Evolutionary conservation across 176 grass and related monocot species (phyloP).

Genomic region (Hsuehochloa calcarea): DNA sequence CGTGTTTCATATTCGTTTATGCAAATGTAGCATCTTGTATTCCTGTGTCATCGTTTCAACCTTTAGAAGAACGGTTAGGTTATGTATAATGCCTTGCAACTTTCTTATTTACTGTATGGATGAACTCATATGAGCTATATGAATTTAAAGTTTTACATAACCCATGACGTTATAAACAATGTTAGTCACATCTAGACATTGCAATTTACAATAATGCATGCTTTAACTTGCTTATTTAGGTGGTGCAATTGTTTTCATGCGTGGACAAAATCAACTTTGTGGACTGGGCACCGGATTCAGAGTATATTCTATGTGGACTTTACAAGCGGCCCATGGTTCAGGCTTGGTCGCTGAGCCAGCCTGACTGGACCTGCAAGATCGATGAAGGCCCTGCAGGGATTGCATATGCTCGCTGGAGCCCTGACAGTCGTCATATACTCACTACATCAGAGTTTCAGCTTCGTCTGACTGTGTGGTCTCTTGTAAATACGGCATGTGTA

Average conservation of each 20-base stretch:
- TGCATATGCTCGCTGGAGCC: conserved; percentile 87
- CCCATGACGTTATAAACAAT: conserved; percentile 7
- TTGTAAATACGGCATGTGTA: conserved; percentile 85
- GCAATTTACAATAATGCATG: neutral
- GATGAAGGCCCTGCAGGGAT: conserved; percentile 91
- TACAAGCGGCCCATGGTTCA: conserved; percentile 96
- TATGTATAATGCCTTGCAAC: conserved; percentile 13
- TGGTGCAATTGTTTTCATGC: conserved; percentile 88
- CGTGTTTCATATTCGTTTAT: conserved; percentile 1
- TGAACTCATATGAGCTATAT: neutral
- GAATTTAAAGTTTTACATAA: neutral
- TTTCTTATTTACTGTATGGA: conserved; percentile 5
- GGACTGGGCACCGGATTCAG: conserved; percentile 92
- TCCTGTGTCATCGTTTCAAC: neutral
- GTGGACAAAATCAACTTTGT: conserved; percentile 93
- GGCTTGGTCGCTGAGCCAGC: conserved; percentile 84
- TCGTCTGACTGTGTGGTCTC: conserved; percentile 90
- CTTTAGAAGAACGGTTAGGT: neutral
- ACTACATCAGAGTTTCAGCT: conserved; percentile 97
- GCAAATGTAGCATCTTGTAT: neutral
- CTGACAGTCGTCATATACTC: conserved; percentile 92
- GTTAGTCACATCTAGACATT: neutral
- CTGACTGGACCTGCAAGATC: conserved; percentile 98
- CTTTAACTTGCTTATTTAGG: conserved; percentile 49
- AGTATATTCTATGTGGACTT: conserved; percentile 87